These are phyloP conservation scores for Leucogyrophana mollusca DNA, from an alignment of 768 basidiomycete species.

Conservation along the genomic window DNA sequence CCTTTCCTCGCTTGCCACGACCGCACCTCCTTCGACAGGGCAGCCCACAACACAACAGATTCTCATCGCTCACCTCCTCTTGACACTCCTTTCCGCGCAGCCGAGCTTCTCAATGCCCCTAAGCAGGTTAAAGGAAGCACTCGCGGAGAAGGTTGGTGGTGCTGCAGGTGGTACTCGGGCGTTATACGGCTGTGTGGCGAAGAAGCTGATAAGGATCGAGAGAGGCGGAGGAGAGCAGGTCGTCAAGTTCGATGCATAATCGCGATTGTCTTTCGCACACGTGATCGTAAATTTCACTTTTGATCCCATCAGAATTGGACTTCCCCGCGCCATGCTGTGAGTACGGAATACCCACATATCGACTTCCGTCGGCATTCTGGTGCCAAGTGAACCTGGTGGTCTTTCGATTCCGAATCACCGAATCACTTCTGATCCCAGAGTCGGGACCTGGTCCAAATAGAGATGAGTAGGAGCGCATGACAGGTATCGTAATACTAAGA, in stretches of 20 bases:
- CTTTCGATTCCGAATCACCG: no score
- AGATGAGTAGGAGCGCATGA: no score
- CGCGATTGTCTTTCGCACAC: no score
- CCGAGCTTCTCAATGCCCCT: slow-evolving; percentile 59
- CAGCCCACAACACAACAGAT: slow-evolving; percentile 66
- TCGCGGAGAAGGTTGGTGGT: slow-evolving; percentile 41
- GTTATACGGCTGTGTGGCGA: slow-evolving; percentile 79
- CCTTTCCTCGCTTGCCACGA: slow-evolving; percentile 43
- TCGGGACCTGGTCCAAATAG: no score
- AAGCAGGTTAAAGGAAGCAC: slow-evolving; percentile 57
- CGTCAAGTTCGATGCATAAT: slow-evolving; percentile 65
- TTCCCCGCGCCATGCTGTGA: no score
- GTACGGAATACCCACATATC: no score
- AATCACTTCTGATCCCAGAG: no score
- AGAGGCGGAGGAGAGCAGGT: slow-evolving; percentile 72
- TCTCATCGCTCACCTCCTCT: slow-evolving; percentile 65
- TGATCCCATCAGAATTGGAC: no score
- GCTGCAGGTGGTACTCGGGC: slow-evolving; percentile 57
- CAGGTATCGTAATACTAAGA: no score
- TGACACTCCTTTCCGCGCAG: slow-evolving; percentile 51
- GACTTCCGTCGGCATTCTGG: no score
- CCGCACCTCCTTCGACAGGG: slow-evolving; percentile 25
- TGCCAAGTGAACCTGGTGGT: no score
- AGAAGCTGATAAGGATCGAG: slow-evolving; percentile 75
- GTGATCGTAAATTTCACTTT: no score